phyloP scores from a whole-genome alignment of 2,329 filamentous ascomycete species.

The Onygena corvina region DNA sequence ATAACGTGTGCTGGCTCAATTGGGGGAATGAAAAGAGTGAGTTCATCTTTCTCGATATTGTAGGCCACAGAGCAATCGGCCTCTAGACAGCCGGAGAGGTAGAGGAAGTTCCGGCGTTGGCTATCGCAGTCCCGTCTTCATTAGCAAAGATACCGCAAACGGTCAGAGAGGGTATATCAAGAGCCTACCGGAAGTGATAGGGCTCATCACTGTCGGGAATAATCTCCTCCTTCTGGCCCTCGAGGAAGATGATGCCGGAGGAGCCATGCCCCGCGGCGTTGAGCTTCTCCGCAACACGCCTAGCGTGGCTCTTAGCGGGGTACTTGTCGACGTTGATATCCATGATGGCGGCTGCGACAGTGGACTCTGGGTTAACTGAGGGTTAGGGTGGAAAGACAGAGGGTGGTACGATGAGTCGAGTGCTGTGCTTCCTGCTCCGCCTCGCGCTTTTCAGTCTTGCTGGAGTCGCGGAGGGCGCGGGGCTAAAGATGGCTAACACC shows the following conservation, averaged over 20 bases:
- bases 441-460: conserved; percentile 2
- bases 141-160: not conserved
- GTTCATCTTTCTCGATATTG: conserved; percentile 58
- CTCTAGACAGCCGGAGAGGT: conserved; percentile 73
- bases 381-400: not conserved
- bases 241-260: conserved; percentile 71
- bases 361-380: not conserved
- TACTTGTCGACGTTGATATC: conserved; percentile 46
- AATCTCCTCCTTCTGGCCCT: conserved; percentile 68
- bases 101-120: conserved; percentile 88
- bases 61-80: conserved; percentile 73
- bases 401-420: not conserved
- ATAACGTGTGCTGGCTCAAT: conserved; percentile 78
- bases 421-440: conserved; percentile 11
- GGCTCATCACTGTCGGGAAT: conserved; percentile 82
- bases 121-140: not conserved
- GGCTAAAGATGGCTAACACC: conserved; percentile 3
- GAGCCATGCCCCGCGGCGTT: conserved; percentile 50
- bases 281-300: conserved; percentile 70
- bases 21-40: conserved; percentile 84
- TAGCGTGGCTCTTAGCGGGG: conserved; percentile 78
- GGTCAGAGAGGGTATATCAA: not conserved
- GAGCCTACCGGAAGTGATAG: conserved; percentile 59
- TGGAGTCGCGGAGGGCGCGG: not conserved
- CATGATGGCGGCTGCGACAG: conserved; percentile 11